Evolutionary conservation across 768 basidiomycete genomes (phyloP), one percentile per base, ranked within the genome.

Genomic region (Tylopilus cervinicoccineus): DNA sequence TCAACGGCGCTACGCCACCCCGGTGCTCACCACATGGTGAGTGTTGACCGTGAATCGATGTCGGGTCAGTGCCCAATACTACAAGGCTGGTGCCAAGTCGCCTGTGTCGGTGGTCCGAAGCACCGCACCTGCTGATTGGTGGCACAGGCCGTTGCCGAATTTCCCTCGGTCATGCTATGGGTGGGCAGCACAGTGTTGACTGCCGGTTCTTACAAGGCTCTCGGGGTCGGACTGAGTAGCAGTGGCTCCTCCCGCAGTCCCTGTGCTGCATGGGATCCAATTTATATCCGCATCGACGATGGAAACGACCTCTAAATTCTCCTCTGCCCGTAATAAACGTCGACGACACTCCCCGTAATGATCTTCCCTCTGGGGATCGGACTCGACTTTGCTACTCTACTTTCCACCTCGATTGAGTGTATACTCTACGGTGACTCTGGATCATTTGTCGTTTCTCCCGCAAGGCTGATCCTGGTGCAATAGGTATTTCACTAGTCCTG

Each of bases 401-500:
- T 64, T 20, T 53, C 62, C 8, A 47, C 40, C 28, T 52, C 50
- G 2, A 11, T 58, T 26, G 62, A 62, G 39, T 43, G 53, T 36
- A 32, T 64, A 6, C 49, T 62, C 32, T 62, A 62, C 43, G 59
- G 59, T 59, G n/a, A 59, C 2, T 27, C 13, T 12, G 6, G n/a
- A 23, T 22, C 16, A n/a, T 7, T 16, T 27, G 6, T 5, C 17
- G 1, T n/a, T 26, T 38, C 11, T n/a, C 34, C 13, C 17, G 1
- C 9, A 7, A 10, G 16, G 13, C 46, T 58, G 8, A 55, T 13
- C 45, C n/a, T 20, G 37, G 14, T 32, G 2, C 5, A 3, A 43
- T 33, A 58, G 57, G 57, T 38, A 55, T 61, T 44, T 61, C 59
- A 24, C 38, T 61, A 2, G 28, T 61, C 20, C 40, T 61, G 42